Evolutionary conservation across 495 filamentous ascomycete genomes (phyloP).

Genomic region (Aspergillus sclerotioniger): DNA sequence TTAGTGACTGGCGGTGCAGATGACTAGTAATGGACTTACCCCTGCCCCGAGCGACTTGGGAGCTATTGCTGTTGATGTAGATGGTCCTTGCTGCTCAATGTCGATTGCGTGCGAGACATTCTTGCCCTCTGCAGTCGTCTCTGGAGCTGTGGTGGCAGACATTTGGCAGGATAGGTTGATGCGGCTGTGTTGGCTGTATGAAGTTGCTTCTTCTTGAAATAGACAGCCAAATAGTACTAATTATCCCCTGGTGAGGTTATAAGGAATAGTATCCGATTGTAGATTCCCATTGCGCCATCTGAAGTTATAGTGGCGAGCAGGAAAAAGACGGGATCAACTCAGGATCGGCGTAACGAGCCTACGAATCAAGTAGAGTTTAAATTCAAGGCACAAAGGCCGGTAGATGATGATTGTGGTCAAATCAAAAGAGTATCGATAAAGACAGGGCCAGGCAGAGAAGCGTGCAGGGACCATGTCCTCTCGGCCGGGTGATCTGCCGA

Average conservation of each 20-base stretch:
- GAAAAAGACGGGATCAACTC: neutral
- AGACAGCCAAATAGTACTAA: neutral
- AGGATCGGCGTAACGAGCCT: neutral
- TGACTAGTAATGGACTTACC: slow-evolving; percentile 1
- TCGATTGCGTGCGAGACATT: neutral
- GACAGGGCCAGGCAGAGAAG: neutral
- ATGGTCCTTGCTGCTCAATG: neutral
- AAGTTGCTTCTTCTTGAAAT: neutral
- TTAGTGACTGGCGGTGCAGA: neutral
- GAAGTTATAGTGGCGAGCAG: neutral
- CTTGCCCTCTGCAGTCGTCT: neutral
- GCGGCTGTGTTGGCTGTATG: neutral
- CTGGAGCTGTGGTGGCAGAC: neutral
- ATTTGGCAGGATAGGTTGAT: neutral
- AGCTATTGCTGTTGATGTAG: no score
- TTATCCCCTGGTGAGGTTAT: neutral
- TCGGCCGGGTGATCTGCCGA: neutral
- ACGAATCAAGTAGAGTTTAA: neutral
- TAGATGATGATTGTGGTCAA: no score
- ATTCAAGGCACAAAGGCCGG: no score
- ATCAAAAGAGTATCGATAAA: no score
- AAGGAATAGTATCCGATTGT: neutral
- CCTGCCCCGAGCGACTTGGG: slow-evolving; percentile 1
- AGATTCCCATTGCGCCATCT: neutral
- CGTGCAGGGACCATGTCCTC: neutral